Conservation (phyloP, 2,329 filamentous ascomycete species). For the Phymatotrichopsis omnivora region DNA sequence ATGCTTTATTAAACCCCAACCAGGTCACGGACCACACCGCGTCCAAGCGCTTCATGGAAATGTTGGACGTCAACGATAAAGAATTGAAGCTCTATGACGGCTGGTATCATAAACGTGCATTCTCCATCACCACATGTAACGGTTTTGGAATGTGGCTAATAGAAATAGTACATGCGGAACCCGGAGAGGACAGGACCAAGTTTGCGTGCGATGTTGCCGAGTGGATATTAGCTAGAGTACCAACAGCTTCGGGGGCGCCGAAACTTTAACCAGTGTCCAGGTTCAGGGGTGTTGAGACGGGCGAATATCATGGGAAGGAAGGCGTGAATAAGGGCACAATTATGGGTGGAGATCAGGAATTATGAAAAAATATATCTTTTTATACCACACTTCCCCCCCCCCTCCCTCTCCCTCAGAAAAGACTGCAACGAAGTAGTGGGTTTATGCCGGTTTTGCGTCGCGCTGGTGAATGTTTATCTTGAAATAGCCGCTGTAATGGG, state of each 20-base stretch:
- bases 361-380: no score
- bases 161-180: slow-evolving; percentile 52
- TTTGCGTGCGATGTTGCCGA: slow-evolving; percentile 50
- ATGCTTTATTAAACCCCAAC: no score
- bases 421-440: no score
- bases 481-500: no score
- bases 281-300: background rate
- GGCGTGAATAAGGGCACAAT: no score
- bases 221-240: slow-evolving; percentile 54
- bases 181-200: slow-evolving; percentile 35
- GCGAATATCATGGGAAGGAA: no score
- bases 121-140: slow-evolving; percentile 32
- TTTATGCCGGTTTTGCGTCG: no score
- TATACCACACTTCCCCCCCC: no score
- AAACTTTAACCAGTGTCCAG: slow-evolving; percentile 11
- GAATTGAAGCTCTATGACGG: slow-evolving; percentile 65
- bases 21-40: slow-evolving; percentile 43
- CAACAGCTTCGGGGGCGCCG: slow-evolving; percentile 14
- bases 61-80: slow-evolving; percentile 52
- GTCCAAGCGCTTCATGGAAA: slow-evolving; percentile 53
- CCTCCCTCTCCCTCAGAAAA: no score
- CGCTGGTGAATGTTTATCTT: no score
- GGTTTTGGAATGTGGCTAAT: slow-evolving; percentile 31
- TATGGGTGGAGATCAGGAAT: no score
- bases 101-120: slow-evolving; percentile 59